Evolutionary conservation across 1,284 basidiomycete genomes (phyloP).

Genomic region (Calocybe gambosa): DNA sequence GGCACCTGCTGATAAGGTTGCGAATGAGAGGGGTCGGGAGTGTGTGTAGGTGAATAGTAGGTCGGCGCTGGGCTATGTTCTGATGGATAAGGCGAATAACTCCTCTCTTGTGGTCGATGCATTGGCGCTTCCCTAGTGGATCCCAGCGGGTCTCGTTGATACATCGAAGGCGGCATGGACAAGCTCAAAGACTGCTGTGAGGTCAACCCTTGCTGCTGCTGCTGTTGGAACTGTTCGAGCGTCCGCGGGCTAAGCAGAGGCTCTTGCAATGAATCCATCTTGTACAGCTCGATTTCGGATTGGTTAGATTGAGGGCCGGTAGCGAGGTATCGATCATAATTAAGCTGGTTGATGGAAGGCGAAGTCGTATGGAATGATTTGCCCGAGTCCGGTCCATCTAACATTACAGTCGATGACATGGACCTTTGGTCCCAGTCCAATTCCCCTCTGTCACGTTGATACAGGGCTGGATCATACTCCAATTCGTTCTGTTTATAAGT

Average conservation of each 20-base stretch:
- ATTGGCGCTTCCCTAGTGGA: conserved; percentile 38
- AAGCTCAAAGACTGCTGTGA: conserved; percentile 32
- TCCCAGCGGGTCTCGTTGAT: conserved; percentile 22
- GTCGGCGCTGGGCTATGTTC: conserved; percentile 12
- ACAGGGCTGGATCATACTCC: conserved; percentile 70
- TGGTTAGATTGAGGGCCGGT: conserved; percentile 28
- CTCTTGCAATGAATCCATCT: conserved; percentile 48
- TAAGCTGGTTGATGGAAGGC: conserved; percentile 22
- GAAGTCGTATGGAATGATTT: conserved; percentile 34
- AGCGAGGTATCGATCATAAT: conserved; percentile 53
- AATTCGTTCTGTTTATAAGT: conserved; percentile 45
- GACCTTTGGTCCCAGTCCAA: conserved; percentile 75
- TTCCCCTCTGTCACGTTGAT: conserved; percentile 73
- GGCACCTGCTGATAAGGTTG: conserved; percentile 12
- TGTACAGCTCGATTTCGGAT: conserved; percentile 50
- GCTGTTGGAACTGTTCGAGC: conserved; percentile 23
- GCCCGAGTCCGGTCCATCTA: conserved; percentile 36
- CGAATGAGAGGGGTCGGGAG: conserved; percentile 14
- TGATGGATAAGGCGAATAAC: conserved; percentile 26
- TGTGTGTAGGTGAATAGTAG: conserved; percentile 13
- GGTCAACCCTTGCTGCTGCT: conserved; percentile 26
- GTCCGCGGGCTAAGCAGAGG: conserved; percentile 41
- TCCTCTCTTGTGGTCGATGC: conserved; percentile 40
- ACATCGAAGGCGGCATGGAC: conserved; percentile 28
- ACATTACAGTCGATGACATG: conserved; percentile 51